Evolutionary conservation across 352 stramenopile genomes (phyloP), one percentile per base, ranked within the genome.

Genomic region (Pythium dissotocum): DNA sequence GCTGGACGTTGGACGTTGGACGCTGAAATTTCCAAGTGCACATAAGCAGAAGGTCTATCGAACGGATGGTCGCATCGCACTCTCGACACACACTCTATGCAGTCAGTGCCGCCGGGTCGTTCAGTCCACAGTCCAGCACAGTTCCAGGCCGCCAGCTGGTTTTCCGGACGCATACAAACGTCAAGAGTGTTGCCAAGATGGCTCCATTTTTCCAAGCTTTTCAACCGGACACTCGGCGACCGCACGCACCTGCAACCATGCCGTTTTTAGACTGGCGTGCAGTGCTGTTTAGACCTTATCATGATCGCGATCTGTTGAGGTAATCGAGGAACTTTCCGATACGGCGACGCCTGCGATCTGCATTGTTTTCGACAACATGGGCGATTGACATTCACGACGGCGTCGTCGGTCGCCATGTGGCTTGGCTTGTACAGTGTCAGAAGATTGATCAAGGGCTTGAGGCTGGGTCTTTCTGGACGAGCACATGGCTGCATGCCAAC

Each of bases 11-110:
- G 61, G 64, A 54, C 24, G n/a, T n/a, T 56, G 28, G 49, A 56
- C 24, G 21, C 49, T 46, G 60, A 42, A 72, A 72, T 65, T 32
- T 60, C 66, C 66, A 72, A 72, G 66, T 72, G 66, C 66, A 72
- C 54, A 57, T 68, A 48, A 24, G 36, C 58, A 35, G 48, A 10
- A 40, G 63, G 57, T 70, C 58, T 26, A 61, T 24, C 35, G 48
- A 70, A 66, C 65, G 57, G 65, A 71, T 71, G 58, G 58, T 57
- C 32, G 9, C 49, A 57, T 57, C 26, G 24, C 35, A 65, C 26
- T 33, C 51, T 6, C 32, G n/a, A 28, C 59, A 56, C 14, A 8
- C 35, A 57, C 64, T 71, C 64, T 71, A 60, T 65, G 36, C n/a
- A 52, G 42, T 30, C 16, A 30, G 44, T 28, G 44, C 44, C 51